Conservation (phyloP, 1,139 yeast species). For the Williopsis jadinii region DNA sequence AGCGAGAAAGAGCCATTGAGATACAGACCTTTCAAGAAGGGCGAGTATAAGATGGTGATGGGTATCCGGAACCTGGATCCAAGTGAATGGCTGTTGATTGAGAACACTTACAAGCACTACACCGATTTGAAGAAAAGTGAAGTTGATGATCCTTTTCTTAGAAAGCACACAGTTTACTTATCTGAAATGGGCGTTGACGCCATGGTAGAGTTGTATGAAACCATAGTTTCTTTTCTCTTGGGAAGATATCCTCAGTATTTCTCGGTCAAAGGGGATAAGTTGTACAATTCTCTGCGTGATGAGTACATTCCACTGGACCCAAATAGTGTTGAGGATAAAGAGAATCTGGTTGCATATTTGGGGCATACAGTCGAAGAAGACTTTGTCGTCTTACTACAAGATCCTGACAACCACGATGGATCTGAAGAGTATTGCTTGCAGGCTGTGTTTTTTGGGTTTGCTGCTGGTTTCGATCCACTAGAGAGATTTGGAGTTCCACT, state of each 20-base stretch:
- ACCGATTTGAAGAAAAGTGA: constrained; percentile 37
- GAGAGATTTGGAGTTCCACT: constrained; percentile 47
- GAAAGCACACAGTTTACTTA: constrained; percentile 16
- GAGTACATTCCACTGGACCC: constrained; percentile 30
- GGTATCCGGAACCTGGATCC: constrained; percentile 48
- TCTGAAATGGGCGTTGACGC: constrained; percentile 38
- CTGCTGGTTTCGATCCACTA: constrained; percentile 66
- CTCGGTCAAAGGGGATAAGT: constrained; percentile 12
- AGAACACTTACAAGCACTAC: constrained; percentile 46
- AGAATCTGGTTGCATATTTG: constrained; percentile 35
- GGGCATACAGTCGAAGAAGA: constrained; percentile 58
- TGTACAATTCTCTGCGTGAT: constrained; percentile 37
- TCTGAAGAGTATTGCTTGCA: constrained; percentile 54
- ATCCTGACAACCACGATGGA: constrained; percentile 25
- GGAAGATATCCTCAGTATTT: constrained; percentile 57
- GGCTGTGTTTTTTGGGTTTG: constrained; percentile 61
- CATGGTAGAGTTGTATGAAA: constrained; percentile 47
- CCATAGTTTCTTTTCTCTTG: constrained; percentile 38
- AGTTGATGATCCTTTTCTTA: constrained; percentile 29
- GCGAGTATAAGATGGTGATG: constrained; percentile 58
- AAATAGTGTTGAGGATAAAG: neutral
- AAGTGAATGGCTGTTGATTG: constrained; percentile 59
- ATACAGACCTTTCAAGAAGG: constrained; percentile 45
- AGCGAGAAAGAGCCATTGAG: constrained; percentile 35
- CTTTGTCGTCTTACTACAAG: constrained; percentile 46